phyloP scores from a whole-genome alignment of 495 filamentous ascomycete species.

The Chaetomidium leptoderma region DNA sequence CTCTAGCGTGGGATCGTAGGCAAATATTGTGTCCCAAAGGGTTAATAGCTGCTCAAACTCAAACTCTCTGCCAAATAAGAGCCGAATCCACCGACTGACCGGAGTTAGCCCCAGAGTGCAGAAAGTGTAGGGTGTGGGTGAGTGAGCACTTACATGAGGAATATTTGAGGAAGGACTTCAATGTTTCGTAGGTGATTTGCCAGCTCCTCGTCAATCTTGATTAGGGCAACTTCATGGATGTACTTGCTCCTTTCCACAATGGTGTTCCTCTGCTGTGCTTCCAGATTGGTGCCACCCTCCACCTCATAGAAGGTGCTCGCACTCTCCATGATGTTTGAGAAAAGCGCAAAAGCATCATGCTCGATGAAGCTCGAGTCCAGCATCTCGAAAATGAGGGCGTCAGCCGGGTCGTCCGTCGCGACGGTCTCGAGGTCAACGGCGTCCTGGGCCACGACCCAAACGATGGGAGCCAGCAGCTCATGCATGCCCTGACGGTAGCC shows the following conservation, averaged over 20 bases:
- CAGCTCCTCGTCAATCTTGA: constrained; percentile 73
- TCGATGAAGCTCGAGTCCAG: constrained; percentile 72
- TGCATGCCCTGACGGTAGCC: constrained; percentile 96
- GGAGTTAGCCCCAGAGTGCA: constrained; percentile 16
- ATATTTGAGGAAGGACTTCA: constrained; percentile 93
- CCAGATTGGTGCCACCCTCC: constrained; percentile 36
- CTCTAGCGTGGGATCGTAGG: constrained; percentile 75
- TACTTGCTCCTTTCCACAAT: constrained; percentile 82
- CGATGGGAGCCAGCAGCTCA: constrained; percentile 83
- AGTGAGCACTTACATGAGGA: constrained; percentile 68
- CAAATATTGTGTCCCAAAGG: constrained; percentile 90
- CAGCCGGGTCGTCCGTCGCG: constrained; percentile 29
- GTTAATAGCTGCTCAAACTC: constrained; percentile 75
- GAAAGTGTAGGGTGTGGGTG: background rate
- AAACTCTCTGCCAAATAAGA: constrained; percentile 92
- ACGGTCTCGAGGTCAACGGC: constrained; percentile 50
- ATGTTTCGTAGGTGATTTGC: constrained; percentile 76
- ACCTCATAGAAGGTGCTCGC: constrained; percentile 84
- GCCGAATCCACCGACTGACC: constrained; percentile 81
- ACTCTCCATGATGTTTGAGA: constrained; percentile 78
- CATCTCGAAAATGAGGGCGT: constrained; percentile 53
- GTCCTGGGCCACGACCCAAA: constrained; percentile 84
- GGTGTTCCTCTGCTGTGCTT: constrained; percentile 47
- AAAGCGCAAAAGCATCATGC: constrained; percentile 86
- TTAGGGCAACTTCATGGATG: constrained; percentile 77